Evolutionary conservation across 441 rosid species (phyloP), one percentile per base, ranked within the genome.

Genomic region (Brassica hybrid): DNA sequence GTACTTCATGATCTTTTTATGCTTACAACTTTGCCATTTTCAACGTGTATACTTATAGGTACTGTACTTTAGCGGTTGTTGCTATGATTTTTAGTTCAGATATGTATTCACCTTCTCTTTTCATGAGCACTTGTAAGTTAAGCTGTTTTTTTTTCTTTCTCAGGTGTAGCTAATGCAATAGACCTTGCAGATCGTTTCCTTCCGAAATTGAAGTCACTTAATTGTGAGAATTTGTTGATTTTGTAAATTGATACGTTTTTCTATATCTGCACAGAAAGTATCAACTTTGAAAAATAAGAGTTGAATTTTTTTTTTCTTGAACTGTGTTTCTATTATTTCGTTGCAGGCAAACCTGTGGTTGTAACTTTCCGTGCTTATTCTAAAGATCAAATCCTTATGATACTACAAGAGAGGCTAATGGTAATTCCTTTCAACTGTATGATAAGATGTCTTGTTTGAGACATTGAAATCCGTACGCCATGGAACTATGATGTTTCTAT

Each of bases 1-100:
- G 93, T 94, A 61, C 93, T 94, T 52, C 90, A 90, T 75, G 97
- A 94, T 81, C 89, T 94, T 59, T 94, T 92, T 82, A 87, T 89
- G 94, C 91, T 92, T 32, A 90, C 97, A 77, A 86, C 96, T 67
- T 83, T 85, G 52, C 92, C 94, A 5, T 87, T 85, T 76, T 90
- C 96, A 43, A 80, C 86, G 71, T 89, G 88, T 79, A 85, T 94
- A 83, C 81, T 94, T 72, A 89, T 93, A 85, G 97, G 97, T 91
- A 87, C 14, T 27, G 87, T 79, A 79, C 87, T 83, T 76, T 85
- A 69, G 85, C 86, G 79, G 89, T 88, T 86, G 0, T 13, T 27
- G 5, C 21, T 38, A 58, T 59, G n/a, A 43, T 25, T 41, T 25
- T 41, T 1, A 9, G 2, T 23, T 21, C 18, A 25, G 11, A 38